Evolutionary conservation across 2,329 filamentous ascomycete species (phyloP), one percentile per base, ranked within the genome.

Genomic region (Rachicladosporium sp.): DNA sequence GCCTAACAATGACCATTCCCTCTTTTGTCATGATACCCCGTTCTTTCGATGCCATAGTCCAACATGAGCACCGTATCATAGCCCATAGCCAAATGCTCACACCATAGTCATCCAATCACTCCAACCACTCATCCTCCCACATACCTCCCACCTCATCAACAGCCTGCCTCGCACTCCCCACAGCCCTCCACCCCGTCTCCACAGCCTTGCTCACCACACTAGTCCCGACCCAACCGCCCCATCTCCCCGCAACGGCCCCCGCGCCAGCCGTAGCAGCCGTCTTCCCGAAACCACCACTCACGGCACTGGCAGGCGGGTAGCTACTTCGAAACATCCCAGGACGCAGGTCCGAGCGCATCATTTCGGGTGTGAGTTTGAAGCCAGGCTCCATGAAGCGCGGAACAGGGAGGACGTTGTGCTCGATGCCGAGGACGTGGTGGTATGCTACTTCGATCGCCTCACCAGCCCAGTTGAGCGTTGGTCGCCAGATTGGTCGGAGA

Each of bases 401-500:
- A n/a, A 23, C 8, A 5, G 3, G n/a, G 4, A 8, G 30, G 21
- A 8, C 33, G 2, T 31, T 15, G n/a, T 34, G 39, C 30, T 31
- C 35, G 23, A 27, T 27, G n/a, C 37, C 43, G 27, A 45, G 37
- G 11, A 45, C 29, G 7, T 36, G 11, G 29, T 41, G 29, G 15
- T 32, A 39, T 4, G 33, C 33, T 10, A 39, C 33, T 10, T 27
- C 37, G 10, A 30, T 31, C 7, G 31, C 15, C 11, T n/a, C 10
- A 3, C 10, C 6, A 29, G 27, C 21, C 43, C 35, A 45, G 15
- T 49, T 37, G 31, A 49, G 51, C 4, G 58, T 37, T 4, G 62
- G 62, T 3, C 45, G 40, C 57, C 60, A 62, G 38, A 63, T 41
- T 23, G 50, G 52, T 23, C 59, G 43, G 4, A 65, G 51, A 4